A percentile compares a stretch with the other conserved stretches of the same genome.
Evolutionary conservation across 805 yeast genomes (phyloP).

Genomic region (Starmerella gropengiesseri): DNA sequence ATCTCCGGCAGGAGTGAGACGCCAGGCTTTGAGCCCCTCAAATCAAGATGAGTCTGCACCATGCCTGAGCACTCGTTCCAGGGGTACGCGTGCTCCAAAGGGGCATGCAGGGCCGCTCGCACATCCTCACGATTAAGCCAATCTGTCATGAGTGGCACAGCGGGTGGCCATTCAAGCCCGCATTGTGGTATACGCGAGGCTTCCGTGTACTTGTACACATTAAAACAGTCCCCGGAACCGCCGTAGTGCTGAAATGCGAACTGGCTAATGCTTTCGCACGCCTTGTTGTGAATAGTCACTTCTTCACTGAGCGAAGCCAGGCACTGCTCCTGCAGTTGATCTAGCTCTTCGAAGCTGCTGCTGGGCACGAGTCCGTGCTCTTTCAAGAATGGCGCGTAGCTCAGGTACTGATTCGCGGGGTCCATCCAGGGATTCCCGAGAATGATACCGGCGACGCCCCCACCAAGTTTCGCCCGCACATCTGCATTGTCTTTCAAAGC

Average conservation of each 20-base stretch:
- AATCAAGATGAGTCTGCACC: slow-evolving; percentile 46
- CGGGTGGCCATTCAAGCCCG: slow-evolving; percentile 87
- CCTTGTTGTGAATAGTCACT: slow-evolving; percentile 21
- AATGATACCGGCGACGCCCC: slow-evolving; percentile 47
- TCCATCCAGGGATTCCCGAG: slow-evolving; percentile 95
- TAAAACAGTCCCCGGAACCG: slow-evolving; percentile 40
- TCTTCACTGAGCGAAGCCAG: slow-evolving; percentile 17
- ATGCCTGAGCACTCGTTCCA: slow-evolving; percentile 74
- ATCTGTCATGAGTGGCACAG: slow-evolving; percentile 38
- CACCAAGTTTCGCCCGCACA: slow-evolving; percentile 28
- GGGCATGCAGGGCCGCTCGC: slow-evolving; percentile 40
- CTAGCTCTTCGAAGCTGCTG: slow-evolving; percentile 23
- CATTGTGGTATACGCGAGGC: slow-evolving; percentile 72
- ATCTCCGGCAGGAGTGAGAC: slow-evolving; percentile 56
- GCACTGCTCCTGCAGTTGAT: slow-evolving; percentile 24
- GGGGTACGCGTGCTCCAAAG: slow-evolving; percentile 16
- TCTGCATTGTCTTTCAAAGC: slow-evolving; percentile 38
- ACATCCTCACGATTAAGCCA: slow-evolving; percentile 42
- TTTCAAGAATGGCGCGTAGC: slow-evolving; percentile 62
- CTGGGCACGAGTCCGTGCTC: slow-evolving; percentile 44
- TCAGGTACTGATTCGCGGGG: slow-evolving; percentile 71
- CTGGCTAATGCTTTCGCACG: slow-evolving; percentile 35
- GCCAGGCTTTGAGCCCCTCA: slow-evolving; percentile 47
- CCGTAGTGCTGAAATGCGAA: slow-evolving; percentile 21
- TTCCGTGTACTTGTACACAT: slow-evolving; percentile 71